These are phyloP conservation scores for Phaffomyces opuntiae DNA, from an alignment of 805 yeast genomes.

Conservation along the genomic window DNA sequence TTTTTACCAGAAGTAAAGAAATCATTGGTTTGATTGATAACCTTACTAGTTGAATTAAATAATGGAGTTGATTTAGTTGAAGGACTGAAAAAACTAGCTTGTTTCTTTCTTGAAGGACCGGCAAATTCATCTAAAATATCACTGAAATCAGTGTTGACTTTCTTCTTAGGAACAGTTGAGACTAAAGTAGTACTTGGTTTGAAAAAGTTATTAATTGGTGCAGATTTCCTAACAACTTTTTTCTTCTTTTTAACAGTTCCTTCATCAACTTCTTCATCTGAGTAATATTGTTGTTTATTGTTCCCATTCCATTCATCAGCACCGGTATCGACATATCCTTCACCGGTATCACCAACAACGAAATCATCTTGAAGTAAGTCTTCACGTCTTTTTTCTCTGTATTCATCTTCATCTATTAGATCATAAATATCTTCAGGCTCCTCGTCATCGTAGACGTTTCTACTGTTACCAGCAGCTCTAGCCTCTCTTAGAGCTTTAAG, in stretches of 20 bases:
- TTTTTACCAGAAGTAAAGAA: conserved; percentile 22
- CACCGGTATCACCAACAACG: conserved; percentile 90
- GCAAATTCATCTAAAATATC: conserved; percentile 47
- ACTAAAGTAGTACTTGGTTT: conserved; percentile 30
- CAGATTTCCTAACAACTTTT: conserved; percentile 26
- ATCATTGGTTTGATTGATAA: conserved; percentile 17
- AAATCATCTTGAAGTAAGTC: conserved; percentile 85
- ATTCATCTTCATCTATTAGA: conserved; percentile 77
- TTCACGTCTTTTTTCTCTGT: conserved; percentile 67
- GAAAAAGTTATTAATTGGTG: conserved; percentile 48
- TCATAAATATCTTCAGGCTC: conserved; percentile 65
- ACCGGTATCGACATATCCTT: conserved; percentile 92
- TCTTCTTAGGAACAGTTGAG: conserved; percentile 27
- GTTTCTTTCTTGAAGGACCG: conserved; percentile 13
- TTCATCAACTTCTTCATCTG: conserved; percentile 42
- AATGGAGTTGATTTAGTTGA: conserved; percentile 14
- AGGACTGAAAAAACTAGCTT: conserved; percentile 10
- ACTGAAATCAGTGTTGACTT: conserved; percentile 51
- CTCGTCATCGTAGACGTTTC: conserved; percentile 35
- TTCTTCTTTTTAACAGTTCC: conserved; percentile 11
- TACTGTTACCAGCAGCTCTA: conserved; percentile 43
- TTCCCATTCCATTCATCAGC: conserved; percentile 78
- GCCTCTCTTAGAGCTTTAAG: conserved; percentile 59
- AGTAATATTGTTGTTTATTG: conserved; percentile 37
- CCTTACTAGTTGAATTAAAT: conserved; percentile 20